Conservation (phyloP, 805 yeast species). For the Starmerella riodocensis region DNA sequence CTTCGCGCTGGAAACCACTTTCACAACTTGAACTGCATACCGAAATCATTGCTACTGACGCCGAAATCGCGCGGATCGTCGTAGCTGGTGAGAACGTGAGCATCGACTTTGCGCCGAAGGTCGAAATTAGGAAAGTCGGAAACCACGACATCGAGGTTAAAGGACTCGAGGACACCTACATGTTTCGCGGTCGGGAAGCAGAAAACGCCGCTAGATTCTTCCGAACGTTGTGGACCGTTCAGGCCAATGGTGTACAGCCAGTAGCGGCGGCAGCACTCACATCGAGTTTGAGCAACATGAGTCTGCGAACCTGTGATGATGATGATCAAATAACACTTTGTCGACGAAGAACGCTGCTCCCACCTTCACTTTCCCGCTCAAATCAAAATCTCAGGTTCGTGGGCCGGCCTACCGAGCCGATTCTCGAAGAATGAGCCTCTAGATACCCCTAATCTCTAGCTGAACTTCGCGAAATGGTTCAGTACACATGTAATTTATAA, state of each 20-base stretch:
- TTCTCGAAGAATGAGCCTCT: slow-evolving; percentile 17
- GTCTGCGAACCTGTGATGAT: slow-evolving; percentile 1
- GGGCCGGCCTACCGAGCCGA: slow-evolving; percentile 15
- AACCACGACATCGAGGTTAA: slow-evolving; percentile 22
- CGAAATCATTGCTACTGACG: slow-evolving; percentile 12
- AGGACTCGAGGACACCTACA: slow-evolving; percentile 18
- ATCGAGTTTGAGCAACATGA: background rate
- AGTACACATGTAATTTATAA: background rate
- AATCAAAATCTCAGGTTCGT: slow-evolving; percentile 10
- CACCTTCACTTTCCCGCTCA: slow-evolving; percentile 15
- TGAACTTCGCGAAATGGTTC: background rate
- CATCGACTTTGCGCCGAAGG: slow-evolving; percentile 8
- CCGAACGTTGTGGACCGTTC: slow-evolving; percentile 14
- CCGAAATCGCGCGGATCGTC: slow-evolving; percentile 1
- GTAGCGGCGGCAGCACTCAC: slow-evolving; percentile 3
- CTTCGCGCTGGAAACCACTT: slow-evolving; percentile 21
- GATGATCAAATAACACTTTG: background rate
- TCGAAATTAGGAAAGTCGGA: slow-evolving; percentile 19
- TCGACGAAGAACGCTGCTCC: slow-evolving; percentile 16
- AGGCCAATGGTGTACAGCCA: slow-evolving; percentile 11
- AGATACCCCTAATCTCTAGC: background rate
- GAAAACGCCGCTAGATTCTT: slow-evolving; percentile 17
- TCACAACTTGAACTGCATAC: slow-evolving; percentile 21
- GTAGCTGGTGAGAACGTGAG: slow-evolving; percentile 7
- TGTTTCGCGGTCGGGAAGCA: slow-evolving; percentile 22